Evolutionary conservation across 2,329 filamentous ascomycete species (phyloP), one percentile per base, ranked within the genome.

Genomic region (Cladophialophora immunda): DNA sequence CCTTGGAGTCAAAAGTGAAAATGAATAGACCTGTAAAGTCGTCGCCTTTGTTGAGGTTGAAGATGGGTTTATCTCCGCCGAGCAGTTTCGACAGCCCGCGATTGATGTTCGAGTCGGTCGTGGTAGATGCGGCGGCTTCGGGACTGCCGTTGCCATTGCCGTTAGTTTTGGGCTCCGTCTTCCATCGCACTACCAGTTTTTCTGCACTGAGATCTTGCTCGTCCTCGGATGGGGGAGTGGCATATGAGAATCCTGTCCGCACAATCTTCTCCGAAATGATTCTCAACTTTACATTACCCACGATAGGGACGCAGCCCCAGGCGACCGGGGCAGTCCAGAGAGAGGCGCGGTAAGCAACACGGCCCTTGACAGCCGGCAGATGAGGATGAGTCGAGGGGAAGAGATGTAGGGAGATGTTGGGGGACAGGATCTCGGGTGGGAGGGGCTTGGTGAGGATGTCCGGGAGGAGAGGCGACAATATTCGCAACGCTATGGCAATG

Each of bases 241-340:
- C 68, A 41, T 59, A 75, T 73, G 79, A 75, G 17, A 76, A 76
- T 13, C 79, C 77, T 64, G 83, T 87, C 38, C 87, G 87, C n/a
- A 85, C 87, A 86, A 99, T 95, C 73, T 94, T 91, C 82, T 97
- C 94, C 13, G 92, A 94, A 19, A 97, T 80, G 60, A 99, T 95
- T 73, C 92, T 89, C 11, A 99, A 86, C 72, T 89, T 90, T 53
- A 97, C 92, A 75, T 97, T 97, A 71, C 94, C 94, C 34, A 97
- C 86, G 22, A 98, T 87, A 2, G 95, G 95, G 0, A 99, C 86
- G 30, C 92, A 89, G 75, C 96, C 96, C 95, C 95, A 99, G 32
- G 94, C 94, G 59, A 99, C 90, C 0, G 95, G 95, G 0, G 94
- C 93, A 0, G 95, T 97, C 94, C 94, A 98, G 41, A 99, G 84